These are phyloP conservation scores for Pseudonitzschia multiseries DNA, from an alignment of 108 stramenopile genomes.

Conservation along the genomic window DNA sequence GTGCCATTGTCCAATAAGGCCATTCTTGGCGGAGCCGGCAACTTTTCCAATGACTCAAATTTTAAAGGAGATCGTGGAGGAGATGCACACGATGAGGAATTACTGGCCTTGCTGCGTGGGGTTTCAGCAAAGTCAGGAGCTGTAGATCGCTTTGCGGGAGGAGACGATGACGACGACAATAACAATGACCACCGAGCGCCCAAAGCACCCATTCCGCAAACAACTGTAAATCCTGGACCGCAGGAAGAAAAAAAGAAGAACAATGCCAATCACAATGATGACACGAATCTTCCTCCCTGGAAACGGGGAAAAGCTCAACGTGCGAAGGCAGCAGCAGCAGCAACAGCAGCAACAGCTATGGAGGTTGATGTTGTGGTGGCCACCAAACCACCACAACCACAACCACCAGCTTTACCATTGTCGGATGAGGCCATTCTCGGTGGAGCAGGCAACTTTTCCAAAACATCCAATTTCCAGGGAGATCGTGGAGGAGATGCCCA, in stretches of 20 bases:
- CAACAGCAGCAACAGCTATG: not conserved
- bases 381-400: not conserved
- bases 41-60: slow-evolving; percentile 36
- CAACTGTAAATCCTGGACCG: not conserved
- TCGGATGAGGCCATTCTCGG: not conserved
- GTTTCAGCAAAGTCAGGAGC: slow-evolving; percentile 55
- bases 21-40: slow-evolving; percentile 12
- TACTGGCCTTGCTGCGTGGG: slow-evolving; percentile 64
- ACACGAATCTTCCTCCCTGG: slow-evolving; percentile 33
- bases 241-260: not conserved
- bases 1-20: not conserved
- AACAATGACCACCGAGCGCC: not conserved
- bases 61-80: slow-evolving; percentile 75
- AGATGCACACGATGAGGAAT: slow-evolving; percentile 70
- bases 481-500: slow-evolving; percentile 76
- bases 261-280: not conserved
- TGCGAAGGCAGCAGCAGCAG: not conserved
- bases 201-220: no score
- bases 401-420: not conserved
- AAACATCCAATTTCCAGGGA: slow-evolving; percentile 38
- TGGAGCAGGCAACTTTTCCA: not conserved
- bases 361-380: not conserved
- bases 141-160: slow-evolving; percentile 45
- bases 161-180: slow-evolving; percentile 25
- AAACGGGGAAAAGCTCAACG: slow-evolving; percentile 18